These are phyloP conservation scores for rapeseed (Brassica napus) DNA, from an alignment of 345 rosid genomes.

Conservation along the genomic window DNA sequence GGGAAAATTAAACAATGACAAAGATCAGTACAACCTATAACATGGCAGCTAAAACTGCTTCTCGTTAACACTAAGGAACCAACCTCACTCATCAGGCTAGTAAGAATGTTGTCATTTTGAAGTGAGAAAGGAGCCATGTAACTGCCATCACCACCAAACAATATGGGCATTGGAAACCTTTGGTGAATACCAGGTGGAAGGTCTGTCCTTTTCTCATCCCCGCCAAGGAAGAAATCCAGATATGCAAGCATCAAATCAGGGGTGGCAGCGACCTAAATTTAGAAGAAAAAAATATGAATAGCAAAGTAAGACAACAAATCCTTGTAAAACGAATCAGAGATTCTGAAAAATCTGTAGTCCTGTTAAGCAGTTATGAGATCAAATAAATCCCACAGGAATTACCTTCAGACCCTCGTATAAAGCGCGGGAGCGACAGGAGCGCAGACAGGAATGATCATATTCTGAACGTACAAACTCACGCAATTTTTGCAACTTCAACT, in stretches of 20 bases:
- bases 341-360: slow-evolving; percentile 13
- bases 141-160: slow-evolving; percentile 99
- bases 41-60: slow-evolving; percentile 17
- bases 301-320: slow-evolving; percentile 3
- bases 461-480: slow-evolving; percentile 99
- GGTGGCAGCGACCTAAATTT: slow-evolving; percentile 86
- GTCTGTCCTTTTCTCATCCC: slow-evolving; percentile 92
- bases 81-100: slow-evolving; percentile 92
- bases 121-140: slow-evolving; percentile 95
- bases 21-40: slow-evolving; percentile 31
- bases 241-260: slow-evolving; percentile 95
- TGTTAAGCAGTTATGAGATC: slow-evolving; percentile 3
- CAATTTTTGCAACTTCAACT: slow-evolving; percentile 75
- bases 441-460: slow-evolving; percentile 96
- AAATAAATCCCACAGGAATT: slow-evolving; percentile 23
- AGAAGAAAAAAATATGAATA: background rate
- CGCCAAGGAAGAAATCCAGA: slow-evolving; percentile 97
- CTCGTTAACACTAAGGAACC: slow-evolving; percentile 19
- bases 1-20: slow-evolving; percentile 33
- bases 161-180: slow-evolving; percentile 75
- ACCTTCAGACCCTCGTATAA: slow-evolving; percentile 99
- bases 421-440: slow-evolving; percentile 99
- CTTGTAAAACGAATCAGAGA: slow-evolving; percentile 8
- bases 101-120: slow-evolving; percentile 87
- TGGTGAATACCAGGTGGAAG: slow-evolving; percentile 82